Evolutionary conservation across 2,329 filamentous ascomycete genomes (phyloP).

Genomic region (Trichoderma oligosporum): DNA sequence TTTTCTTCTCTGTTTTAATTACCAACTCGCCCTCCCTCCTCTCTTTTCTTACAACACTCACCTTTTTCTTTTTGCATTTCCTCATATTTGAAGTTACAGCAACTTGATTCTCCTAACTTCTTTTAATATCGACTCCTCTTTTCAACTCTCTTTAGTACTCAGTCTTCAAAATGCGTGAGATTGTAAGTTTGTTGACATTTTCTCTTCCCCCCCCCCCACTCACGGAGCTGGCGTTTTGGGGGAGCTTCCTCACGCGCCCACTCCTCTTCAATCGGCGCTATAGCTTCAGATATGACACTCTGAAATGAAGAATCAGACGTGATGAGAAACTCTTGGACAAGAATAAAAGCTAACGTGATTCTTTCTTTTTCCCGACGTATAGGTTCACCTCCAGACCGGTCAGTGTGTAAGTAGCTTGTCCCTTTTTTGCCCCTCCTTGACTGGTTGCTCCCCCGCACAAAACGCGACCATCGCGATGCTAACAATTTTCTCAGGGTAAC

Average conservation of each 20-base stretch:
- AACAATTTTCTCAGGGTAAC: slow-evolving; percentile 71
- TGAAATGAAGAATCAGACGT: not conserved
- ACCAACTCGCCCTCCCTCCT: slow-evolving; percentile 13
- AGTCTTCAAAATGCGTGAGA: slow-evolving; percentile 21
- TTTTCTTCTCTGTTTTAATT: slow-evolving; percentile 13
- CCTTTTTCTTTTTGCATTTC: slow-evolving; percentile 12
- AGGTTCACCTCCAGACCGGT: slow-evolving; percentile 99
- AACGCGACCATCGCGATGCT: slow-evolving; percentile 29
- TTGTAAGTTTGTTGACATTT: slow-evolving; percentile 17
- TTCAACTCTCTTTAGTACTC: slow-evolving; percentile 6
- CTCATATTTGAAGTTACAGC: slow-evolving; percentile 11
- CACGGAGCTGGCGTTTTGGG: slow-evolving; percentile 1
- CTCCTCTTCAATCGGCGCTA: not conserved
- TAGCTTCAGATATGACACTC: not conserved
- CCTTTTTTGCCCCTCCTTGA: slow-evolving; percentile 16
- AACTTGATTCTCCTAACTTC: slow-evolving; percentile 10
- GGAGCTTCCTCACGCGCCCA: slow-evolving; percentile 10
- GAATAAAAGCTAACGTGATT: slow-evolving; percentile 2
- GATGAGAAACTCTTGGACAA: not conserved
- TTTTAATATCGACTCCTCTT: slow-evolving; percentile 4
- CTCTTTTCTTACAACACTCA: slow-evolving; percentile 1
- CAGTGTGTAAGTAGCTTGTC: slow-evolving; percentile 73
- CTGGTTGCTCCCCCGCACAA: slow-evolving; percentile 3
- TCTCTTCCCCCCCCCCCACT: not conserved
- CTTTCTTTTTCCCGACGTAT: slow-evolving; percentile 32